Evolutionary conservation across 208 protist species (phyloP), one percentile per base, ranked within the genome.

Genomic region (Trypanosoma platydactyli): DNA sequence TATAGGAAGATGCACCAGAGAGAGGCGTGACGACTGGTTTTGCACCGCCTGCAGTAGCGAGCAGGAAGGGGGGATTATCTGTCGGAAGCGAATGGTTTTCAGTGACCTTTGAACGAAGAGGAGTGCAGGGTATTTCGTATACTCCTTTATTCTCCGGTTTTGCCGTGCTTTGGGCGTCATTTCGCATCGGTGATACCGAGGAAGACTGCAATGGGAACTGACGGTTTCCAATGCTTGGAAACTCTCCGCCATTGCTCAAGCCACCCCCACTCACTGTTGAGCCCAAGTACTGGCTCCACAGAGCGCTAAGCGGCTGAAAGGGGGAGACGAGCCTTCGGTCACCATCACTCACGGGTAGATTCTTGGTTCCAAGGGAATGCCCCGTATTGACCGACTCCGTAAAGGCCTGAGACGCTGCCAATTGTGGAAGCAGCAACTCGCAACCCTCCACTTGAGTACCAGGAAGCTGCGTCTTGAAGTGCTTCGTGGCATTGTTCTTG

Each of bases 251-350:
- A 35, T 18, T 29, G 27, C 15, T 48, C 16, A 18, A 27, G 24
- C 4, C 38, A 22, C 42, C 38, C 0, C 58, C 50, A 30, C 22
- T 60, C 25, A 66, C 18, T 11, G 56, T 68, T 12, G 57, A 38
- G 4, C 76, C 76, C 33, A 81, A 59, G 51, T 77, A 81, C 38
- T 81, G 76, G 25, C 61, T 70, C 76, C 76, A 81, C 15, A 81
- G 51, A 5, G 69, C 58, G 15, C 76, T 65, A 41, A 81, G 45
- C 61, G 76, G 76, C 24, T 73, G 76, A 38, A 70, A 81, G 16
- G 57, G 45, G 13, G 33, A 30, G 51, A 29, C 15, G 41, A 13
- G 29, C 25, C 44, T 41, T 33, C 24, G 6, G 1, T 5, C 60
- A 45, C 35, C 54, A 18, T 30, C 42, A 51, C 30, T 11, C 13